Conservation (phyloP, 2,329 filamentous ascomycete species). For the Pseudophaeomoniella oleicola region DNA sequence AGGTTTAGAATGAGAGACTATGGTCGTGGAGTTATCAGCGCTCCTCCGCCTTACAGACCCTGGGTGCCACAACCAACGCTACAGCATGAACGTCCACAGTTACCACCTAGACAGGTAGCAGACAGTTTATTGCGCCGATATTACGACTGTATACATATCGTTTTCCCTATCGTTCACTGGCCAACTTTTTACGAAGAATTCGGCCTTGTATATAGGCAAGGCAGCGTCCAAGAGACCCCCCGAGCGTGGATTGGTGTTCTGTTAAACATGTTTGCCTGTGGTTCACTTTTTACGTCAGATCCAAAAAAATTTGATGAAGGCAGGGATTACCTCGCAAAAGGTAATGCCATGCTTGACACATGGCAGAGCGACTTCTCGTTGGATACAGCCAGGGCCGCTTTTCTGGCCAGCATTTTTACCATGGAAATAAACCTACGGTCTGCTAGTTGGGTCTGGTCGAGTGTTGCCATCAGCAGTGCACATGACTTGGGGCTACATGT, state of each 20-base stretch:
- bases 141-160: constrained; percentile 59
- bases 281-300: constrained; percentile 55
- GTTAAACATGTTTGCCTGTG: constrained; percentile 71
- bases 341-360: constrained; percentile 57
- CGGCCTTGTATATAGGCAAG: constrained; percentile 58
- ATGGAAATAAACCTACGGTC: constrained; percentile 78
- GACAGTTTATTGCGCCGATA: constrained; percentile 66
- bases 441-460: constrained; percentile 74
- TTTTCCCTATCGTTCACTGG: constrained; percentile 80
- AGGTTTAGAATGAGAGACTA: constrained; percentile 58
- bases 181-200: constrained; percentile 64
- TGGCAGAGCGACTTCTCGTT: constrained; percentile 68
- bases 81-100: constrained; percentile 37
- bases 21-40: constrained; percentile 66
- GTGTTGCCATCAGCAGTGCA: constrained; percentile 60
- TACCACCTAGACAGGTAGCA: constrained; percentile 56
- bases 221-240: constrained; percentile 44
- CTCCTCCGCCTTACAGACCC: constrained; percentile 53
- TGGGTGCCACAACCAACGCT: constrained; percentile 12
- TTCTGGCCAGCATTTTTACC: constrained; percentile 65
- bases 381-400: constrained; percentile 57
- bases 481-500: constrained; percentile 73
- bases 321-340: constrained; percentile 55
- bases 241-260: constrained; percentile 66
- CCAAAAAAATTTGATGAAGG: constrained; percentile 43